Evolutionary conservation across 1,284 basidiomycete genomes (phyloP), one percentile per base, ranked within the genome.

Genomic region (Ceratobasidium sp.): DNA sequence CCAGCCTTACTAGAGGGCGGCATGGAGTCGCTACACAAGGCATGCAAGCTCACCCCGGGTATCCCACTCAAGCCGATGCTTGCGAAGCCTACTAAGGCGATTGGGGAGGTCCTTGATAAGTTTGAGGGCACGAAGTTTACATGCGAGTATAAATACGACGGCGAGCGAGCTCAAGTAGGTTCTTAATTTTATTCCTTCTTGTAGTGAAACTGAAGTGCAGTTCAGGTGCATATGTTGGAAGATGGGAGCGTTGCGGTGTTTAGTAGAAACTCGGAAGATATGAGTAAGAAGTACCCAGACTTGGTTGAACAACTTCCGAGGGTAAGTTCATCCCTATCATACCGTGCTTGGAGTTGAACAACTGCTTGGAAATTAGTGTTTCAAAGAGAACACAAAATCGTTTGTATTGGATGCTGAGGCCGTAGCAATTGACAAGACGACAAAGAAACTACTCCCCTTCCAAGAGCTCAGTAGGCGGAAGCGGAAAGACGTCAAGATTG

Each of bases 81-180:
- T 67, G 98, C 98, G n/a, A 99, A 99, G 84, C 98, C 98, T 2
- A 99, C 98, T 0, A 99, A 99, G 82, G 97, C 97, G 0, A 99
- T 99, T 79, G 92, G 93, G n/a, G 98, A 99, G 83, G 97, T 99
- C 6, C 88, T 99, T 24, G 97, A 99, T 84, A 88, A 97, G 63
- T 99, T 99, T 80, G 98, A 99, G 82, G 92, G 91, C 80, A 96
- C 97, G 83, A 89, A 89, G 60, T 99, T 99, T 82, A 99, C 98
- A 4, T 99, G 97, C 84, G 98, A 99, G 85, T 99, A 99, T 85
- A 99, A 99, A 84, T 99, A 99, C 80, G 98, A 99, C 79, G 98
- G 98, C 9, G 98, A 99, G 83, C 91, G 98, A 69, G 98, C 98
- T 15, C 96, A 98, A 86, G 92, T 92, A 64, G 47, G 84, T 78